Evolutionary conservation across 768 basidiomycete species (phyloP), one percentile per base, ranked within the genome.

Genomic region (Artomyces pyxidatus): DNA sequence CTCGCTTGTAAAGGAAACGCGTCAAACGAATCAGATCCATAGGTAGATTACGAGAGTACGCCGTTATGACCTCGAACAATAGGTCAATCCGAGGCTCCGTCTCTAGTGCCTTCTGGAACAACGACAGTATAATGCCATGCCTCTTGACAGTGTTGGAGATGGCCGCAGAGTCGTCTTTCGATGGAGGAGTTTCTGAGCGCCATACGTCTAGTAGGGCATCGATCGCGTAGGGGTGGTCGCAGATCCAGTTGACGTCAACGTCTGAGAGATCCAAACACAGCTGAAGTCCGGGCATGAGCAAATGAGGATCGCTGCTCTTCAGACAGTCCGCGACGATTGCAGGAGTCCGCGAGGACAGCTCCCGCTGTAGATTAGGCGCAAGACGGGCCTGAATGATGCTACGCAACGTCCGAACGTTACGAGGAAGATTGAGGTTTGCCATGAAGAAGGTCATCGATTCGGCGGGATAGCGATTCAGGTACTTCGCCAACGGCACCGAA

Each of bases 371-470:
- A 59, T 78, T 79, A 1, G 88, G 86, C 1, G 94, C 92, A 14
- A 90, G 71, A 42, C 74, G 78, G 11, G 86, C 88, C 42, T 83
- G 78, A 10, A 97, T 69, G 48, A 95, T 86, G 61, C 81, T 92
- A 43, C 92, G 72, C 50, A 93, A 68, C 0, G 94, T 95, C 54
- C 85, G 81, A 37, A 96, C 71, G 60, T 90, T 84, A 35, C 85
- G 77, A 0, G 86, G 79, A 56, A 87, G 80, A 39, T 78, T 73
- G n/a, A 98, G 69, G 54, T 89, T 79, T 10, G 77, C 75, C 55
- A 92, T 68, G 64, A 99, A 87, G 64, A 89, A 90, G 43, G 89
- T 82, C 19, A 89, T 75, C 2, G 91, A 87, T 59, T 97, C 88
- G 3, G 67, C 71, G 0, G 91, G 85, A 66, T 96, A 98, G 8